Base-by-base conservation (phyloP, 352 stramenopile species). In the Phytophthora pistaciae region DNA sequence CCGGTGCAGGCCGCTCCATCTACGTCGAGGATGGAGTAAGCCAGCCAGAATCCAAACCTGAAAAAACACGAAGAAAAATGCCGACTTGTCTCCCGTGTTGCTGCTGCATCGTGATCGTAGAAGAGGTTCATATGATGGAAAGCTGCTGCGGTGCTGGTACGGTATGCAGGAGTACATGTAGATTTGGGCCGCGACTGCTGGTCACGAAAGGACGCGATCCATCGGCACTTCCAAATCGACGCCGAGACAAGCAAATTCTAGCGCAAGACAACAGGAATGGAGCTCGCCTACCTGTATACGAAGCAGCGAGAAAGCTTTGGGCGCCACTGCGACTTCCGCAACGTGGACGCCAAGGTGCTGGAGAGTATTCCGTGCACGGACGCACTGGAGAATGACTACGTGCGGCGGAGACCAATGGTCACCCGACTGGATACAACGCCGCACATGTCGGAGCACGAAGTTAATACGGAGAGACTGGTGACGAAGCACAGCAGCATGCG, bases 401-500 rank as follows among this genome's bases (percentile, higher is more conserved):
- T 98, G 29, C 79, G 87, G 56, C 79, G 92, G 14, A 96, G 97
- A 18, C 92, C 93, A 2, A 97, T 91, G 73, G 78, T 97, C 64
- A 92, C 83, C 13, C 78, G 84, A 16, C 78, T 98, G n/a, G 91
- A 98, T 69, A 98, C 94, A 48, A 97, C 87, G 38, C 91, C 91
- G n/a, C 74, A 96, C 73, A 96, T 96, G 79, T 96, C 86, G 11
- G 93, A 98, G 80, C 91, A 98, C 56, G 92, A 98, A 60, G 91
- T 96, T 21, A 99, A 99, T 64, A 99, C 96, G 2, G 95, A 99
- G 72, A 82, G 93, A 29, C 74, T 99, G 11, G 85, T 98, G 29
- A 97, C 87, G 31, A 98, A 98, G 71, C 93, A 91, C 77, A 97
- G 91, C 64, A 96, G 88, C 71, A 99, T 99, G 93, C 91, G 92